Evolutionary conservation across 768 basidiomycete species (phyloP).

Genomic region (Russula emetica): DNA sequence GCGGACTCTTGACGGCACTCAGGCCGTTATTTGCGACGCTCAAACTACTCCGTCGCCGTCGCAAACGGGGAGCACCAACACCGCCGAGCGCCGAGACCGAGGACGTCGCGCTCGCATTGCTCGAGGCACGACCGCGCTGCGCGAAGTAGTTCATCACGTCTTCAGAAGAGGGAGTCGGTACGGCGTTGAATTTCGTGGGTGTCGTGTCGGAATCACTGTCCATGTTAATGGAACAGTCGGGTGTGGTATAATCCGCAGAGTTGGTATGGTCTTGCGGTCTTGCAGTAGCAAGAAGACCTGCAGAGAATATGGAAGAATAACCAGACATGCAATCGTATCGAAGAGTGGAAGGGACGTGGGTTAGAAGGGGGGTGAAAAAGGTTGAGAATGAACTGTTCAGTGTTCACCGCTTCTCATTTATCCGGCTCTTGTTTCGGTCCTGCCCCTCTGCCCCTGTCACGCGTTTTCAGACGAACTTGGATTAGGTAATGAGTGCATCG

Average conservation of each 20-base stretch:
- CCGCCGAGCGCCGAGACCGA: constrained; percentile 19
- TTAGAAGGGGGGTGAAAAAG: not conserved
- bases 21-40: constrained; percentile 53
- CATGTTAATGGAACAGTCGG: constrained; percentile 32
- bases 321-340: constrained; percentile 34
- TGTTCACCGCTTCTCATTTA: constrained; percentile 23
- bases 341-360: not conserved
- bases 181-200: constrained; percentile 34
- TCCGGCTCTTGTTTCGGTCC: not conserved
- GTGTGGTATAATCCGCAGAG: constrained; percentile 20
- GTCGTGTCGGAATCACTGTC: constrained; percentile 39
- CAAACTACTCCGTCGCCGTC: constrained; percentile 61
- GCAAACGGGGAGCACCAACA: constrained; percentile 39
- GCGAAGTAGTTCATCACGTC: constrained; percentile 32
- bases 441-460: not conserved
- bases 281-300: constrained; percentile 58
- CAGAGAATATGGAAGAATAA: constrained; percentile 68
- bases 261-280: constrained; percentile 22
- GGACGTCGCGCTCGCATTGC: constrained; percentile 27
- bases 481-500: not conserved
- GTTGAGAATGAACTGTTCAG: too few species aligned
- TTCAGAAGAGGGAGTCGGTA: constrained; percentile 30
- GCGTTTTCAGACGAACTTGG: not conserved
- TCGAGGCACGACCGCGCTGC: constrained; percentile 32
- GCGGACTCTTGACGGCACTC: constrained; percentile 53